Evolutionary conservation across 495 filamentous ascomycete species (phyloP).

Genomic region (Penicillium pulvis): DNA sequence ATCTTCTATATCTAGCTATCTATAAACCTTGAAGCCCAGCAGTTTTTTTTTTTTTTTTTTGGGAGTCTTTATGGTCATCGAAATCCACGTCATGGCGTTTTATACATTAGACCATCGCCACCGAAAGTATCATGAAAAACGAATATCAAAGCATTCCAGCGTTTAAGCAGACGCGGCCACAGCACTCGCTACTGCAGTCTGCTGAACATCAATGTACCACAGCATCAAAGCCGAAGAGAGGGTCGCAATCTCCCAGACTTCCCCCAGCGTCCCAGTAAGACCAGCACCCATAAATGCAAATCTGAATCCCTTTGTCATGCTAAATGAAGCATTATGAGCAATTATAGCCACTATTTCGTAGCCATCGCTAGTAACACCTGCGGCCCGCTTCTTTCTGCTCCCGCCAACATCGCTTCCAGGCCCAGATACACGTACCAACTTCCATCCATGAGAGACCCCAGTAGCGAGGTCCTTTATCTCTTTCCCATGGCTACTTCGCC

Average conservation of each 20-base stretch:
- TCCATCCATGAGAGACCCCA: background rate
- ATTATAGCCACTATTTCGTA: constrained; percentile 23
- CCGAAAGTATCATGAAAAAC: background rate
- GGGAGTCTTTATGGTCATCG: too few relatives aligned
- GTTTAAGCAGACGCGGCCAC: background rate
- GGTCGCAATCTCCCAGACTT: constrained; percentile 18
- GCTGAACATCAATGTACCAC: background rate
- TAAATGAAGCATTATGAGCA: constrained; percentile 20
- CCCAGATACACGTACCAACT: background rate
- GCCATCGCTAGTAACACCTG: constrained; percentile 18
- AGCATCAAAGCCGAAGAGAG: constrained; percentile 17
- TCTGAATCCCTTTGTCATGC: constrained; percentile 18
- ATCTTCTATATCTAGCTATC: too few relatives aligned
- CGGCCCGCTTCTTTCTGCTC: constrained; percentile 16
- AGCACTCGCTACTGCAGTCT: background rate
- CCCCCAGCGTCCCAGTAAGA: constrained; percentile 14
- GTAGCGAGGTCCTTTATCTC: background rate
- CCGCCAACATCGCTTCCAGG: background rate
- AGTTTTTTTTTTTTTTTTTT: too few relatives aligned
- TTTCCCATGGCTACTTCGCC: background rate
- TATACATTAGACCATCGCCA: too few relatives aligned
- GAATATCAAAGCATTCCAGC: background rate
- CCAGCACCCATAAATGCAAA: constrained; percentile 19
- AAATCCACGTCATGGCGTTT: too few relatives aligned
- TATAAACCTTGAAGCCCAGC: too few relatives aligned